These are phyloP conservation scores for Russula dissimulans DNA, from an alignment of 768 basidiomycete species.

Conservation along the genomic window DNA sequence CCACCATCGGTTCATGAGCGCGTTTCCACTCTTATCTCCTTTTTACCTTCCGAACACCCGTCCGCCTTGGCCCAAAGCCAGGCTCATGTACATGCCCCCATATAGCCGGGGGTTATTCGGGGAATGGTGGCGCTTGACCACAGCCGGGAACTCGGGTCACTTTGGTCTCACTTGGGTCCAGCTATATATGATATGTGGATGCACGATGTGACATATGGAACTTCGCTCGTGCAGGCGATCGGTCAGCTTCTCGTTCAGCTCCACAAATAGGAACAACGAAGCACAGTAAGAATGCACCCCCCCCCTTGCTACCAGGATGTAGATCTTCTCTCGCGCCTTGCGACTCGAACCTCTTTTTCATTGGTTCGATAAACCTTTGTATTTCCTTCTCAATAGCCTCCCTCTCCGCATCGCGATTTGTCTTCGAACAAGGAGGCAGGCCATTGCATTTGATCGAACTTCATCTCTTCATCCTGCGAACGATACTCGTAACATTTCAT, in stretches of 20 bases:
- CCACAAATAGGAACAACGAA: background rate
- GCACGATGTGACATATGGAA: constrained; percentile 1
- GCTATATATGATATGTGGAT: background rate
- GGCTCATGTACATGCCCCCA: background rate
- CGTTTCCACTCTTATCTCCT: constrained; percentile 1
- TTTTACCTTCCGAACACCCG: constrained; percentile 1
- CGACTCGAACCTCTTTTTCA: constrained; percentile 5
- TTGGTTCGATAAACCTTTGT: constrained; percentile 13
- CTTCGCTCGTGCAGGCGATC: background rate
- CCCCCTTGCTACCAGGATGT: background rate
- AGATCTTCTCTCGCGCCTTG: constrained; percentile 10
- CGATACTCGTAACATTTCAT: background rate
- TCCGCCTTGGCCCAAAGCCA: background rate
- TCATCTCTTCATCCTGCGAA: background rate
- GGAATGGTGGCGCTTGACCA: background rate
- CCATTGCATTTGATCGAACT: background rate
- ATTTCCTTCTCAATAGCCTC: constrained; percentile 2
- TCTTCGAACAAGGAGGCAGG: background rate
- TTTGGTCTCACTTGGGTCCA: background rate
- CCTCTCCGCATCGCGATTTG: background rate
- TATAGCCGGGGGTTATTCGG: constrained; percentile 6
- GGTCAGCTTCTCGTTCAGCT: constrained; percentile 3
- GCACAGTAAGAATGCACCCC: background rate
- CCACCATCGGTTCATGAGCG: no score
- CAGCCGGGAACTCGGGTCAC: constrained; percentile 11